Evolutionary conservation across 352 stramenopile species (phyloP), one percentile per base, ranked within the genome.

Genomic region (Pythium grandisporangium): DNA sequence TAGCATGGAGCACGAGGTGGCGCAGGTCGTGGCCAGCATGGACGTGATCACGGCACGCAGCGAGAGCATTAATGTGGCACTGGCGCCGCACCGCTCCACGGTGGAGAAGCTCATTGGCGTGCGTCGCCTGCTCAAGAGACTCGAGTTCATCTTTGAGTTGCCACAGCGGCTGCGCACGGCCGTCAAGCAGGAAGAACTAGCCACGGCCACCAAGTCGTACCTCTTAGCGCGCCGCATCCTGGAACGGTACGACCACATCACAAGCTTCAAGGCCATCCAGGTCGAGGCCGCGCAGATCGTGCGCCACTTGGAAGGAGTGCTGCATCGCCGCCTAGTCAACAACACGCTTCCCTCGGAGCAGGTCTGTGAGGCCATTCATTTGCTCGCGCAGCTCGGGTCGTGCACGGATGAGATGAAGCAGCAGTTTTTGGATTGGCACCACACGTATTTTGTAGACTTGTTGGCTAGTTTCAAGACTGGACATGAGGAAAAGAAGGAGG

Each of bases 61-160:
- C 45, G 70, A 85, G 51, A 81, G 66, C 25, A 84, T 97, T 41
- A 96, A 98, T 61, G 65, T 84, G 24, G 70, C 78, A 5, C 60
- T 98, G 16, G 84, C 81, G 12, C 65, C 70, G 16, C 78, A 88
- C 42, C 77, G 72, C 27, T 86, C 73, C 42, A 89, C 89, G 48
- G 92, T 99, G 29, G 95, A 98, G 27, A 98, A 99, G 60, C 94
- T 99, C 45, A 90, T 99, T 22, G 77, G 95, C 7, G 87, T 99
- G 25, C 86, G 94, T 16, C 80, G 96, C 16, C 68, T 99, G 21
- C 64, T 99, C 22, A 95, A 97, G 58, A 77, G 94, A 41, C 83
- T 99, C 20, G 95, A 99, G 62, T 97, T 98, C 34, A 84, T 99
- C 36, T 95, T 99, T 30, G 95, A 98, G 42, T 63, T 99, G 2